Evolutionary conservation across 257 asterid genomes (phyloP), one percentile per base, ranked within the genome.

Genomic region (Salvia miltiorrhiza): DNA sequence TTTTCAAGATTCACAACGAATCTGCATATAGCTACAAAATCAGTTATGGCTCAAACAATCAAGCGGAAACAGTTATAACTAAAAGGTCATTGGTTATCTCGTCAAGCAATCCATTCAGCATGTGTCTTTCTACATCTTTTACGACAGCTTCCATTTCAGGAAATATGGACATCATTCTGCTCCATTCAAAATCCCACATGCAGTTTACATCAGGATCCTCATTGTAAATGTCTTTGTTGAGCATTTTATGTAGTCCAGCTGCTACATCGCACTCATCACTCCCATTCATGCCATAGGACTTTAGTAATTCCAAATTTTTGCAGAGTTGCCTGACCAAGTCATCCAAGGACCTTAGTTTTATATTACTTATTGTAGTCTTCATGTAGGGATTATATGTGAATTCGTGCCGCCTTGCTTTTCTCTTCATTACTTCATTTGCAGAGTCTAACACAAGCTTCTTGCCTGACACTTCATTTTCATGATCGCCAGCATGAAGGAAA

Each of bases 111-210:
- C 86, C 90, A 71, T 87, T 87, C 70, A 91, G 67, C 86, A 91
- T 73, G 69, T 77, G 83, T 56, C 77, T 83, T 76, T 92, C 96
- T 17, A 87, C 84, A 60, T 89, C 89, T 78, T 73, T 85, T 4
- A 85, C 55, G 19, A 87, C 73, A 8, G 80, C 86, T 72, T 85
- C 88, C 70, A 81, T 83, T 47, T 85, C 93, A 19, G 78, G 72
- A 54, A 80, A 77, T 11, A 76, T 71, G n/a, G 69, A 74, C 77
- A 17, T 73, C 70, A 70, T 73, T 32, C 74, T 73, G 71, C 74
- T 77, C 96, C 97, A 92, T 14, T 88, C 88, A 43, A 76, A 80
- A 69, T 87, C 97, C 97, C 97, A 92, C 93, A 83, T 79, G 76
- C 83, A 62, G 79, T 83, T 89, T 56, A 86, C 83, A 58, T 84